A percentile compares a stretch with the other conserved stretches of the same genome.
phyloP scores from a whole-genome alignment of 768 basidiomycete genomes.

The Russula abietina region DNA sequence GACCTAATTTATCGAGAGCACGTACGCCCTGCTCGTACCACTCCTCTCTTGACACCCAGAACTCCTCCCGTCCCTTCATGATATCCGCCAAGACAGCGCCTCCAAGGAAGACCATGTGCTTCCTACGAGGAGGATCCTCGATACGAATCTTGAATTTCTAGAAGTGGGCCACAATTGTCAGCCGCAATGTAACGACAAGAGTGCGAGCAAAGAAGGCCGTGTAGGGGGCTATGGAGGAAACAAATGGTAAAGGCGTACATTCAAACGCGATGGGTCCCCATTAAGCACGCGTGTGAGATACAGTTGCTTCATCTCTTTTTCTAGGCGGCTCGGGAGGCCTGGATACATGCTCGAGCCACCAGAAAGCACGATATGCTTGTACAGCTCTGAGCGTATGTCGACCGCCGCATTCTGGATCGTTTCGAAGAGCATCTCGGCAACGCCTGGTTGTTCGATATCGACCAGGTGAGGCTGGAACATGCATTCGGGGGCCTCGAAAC shows the following conservation, averaged over 20 bases:
- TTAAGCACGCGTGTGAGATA: conserved; percentile 86
- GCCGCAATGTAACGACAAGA: neutral
- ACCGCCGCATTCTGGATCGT: conserved; percentile 90
- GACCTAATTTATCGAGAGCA: conserved; percentile 80
- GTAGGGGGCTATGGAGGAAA: neutral
- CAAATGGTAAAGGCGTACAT: conserved; percentile 46
- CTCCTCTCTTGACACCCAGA: conserved; percentile 93
- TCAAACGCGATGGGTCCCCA: conserved; percentile 76
- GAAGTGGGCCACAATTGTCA: neutral
- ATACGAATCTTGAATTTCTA: conserved; percentile 99
- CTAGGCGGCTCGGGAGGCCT: conserved; percentile 90
- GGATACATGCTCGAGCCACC: conserved; percentile 99
- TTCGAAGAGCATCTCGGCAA: conserved; percentile 98
- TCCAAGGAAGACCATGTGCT: conserved; percentile 99
- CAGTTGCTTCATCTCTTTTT: conserved; percentile 99
- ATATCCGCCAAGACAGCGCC: conserved; percentile 98
- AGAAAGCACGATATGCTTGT: conserved; percentile 96
- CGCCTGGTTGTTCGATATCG: conserved; percentile 93
- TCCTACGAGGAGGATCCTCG: conserved; percentile 95
- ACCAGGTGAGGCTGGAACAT: conserved; percentile 99
- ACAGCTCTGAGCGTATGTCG: conserved; percentile 84
- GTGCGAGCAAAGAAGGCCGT: neutral
- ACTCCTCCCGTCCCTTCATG: conserved; percentile 91
- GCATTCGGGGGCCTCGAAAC: conserved; percentile 98
- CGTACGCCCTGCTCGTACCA: conserved; percentile 88